These are phyloP conservation scores for Teunomyces gatunensis DNA, from an alignment of 805 yeast genomes.

Conservation along the genomic window DNA sequence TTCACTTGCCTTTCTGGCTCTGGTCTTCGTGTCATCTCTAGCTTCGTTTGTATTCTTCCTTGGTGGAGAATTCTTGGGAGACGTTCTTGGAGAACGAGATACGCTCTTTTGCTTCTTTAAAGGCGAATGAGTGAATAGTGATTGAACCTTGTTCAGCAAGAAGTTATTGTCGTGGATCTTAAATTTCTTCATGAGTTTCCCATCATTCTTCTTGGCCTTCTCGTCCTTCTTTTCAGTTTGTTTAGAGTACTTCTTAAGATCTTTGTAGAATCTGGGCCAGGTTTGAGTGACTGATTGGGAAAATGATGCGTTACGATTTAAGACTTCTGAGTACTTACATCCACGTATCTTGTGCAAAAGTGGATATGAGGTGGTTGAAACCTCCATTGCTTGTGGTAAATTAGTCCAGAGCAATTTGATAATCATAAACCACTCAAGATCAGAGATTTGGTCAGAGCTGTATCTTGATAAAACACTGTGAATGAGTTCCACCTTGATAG, in stretches of 20 bases:
- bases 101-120: neutral
- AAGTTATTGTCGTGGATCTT: neutral
- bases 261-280: slow-evolving; percentile 1
- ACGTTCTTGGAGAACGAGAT: neutral
- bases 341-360: neutral
- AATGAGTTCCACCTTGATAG: neutral
- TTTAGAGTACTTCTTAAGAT: neutral
- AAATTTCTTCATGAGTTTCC: neutral
- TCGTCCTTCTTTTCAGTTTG: neutral
- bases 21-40: neutral
- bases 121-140: neutral
- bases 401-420: slow-evolving; percentile 1
- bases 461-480: neutral
- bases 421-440: slow-evolving; percentile 1
- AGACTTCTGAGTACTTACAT: neutral
- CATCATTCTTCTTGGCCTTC: neutral
- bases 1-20: neutral
- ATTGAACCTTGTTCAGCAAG: neutral
- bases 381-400: slow-evolving; percentile 1
- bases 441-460: neutral
- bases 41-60: neutral
- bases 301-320: neutral
- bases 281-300: neutral
- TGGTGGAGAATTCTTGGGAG: neutral
- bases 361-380: neutral